These are phyloP conservation scores for Mycena metata DNA, from an alignment of 768 basidiomycete genomes.

Conservation along the genomic window DNA sequence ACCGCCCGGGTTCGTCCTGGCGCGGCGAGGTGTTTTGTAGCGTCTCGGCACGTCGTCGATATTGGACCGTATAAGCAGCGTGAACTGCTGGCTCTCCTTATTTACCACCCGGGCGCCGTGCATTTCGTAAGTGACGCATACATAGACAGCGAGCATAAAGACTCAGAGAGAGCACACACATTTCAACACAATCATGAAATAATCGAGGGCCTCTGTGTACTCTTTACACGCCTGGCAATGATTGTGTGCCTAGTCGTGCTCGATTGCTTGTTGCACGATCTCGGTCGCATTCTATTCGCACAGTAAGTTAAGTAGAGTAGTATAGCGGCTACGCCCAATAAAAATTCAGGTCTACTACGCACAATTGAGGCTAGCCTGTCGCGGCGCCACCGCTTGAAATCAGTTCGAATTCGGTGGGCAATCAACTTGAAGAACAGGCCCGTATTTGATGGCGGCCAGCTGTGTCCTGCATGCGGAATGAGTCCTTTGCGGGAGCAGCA, in stretches of 20 bases:
- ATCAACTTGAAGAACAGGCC: too few species aligned
- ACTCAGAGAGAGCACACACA: slow-evolving; percentile 55
- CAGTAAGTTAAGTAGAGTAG: too few species aligned
- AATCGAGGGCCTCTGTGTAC: slow-evolving; percentile 85
- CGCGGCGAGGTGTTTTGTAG: slow-evolving; percentile 74
- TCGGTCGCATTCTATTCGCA: slow-evolving; percentile 64
- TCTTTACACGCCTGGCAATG: slow-evolving; percentile 84
- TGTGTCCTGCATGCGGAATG: too few species aligned
- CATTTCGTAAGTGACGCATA: too few species aligned
- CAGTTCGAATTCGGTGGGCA: too few species aligned
- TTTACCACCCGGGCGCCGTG: slow-evolving; percentile 59
- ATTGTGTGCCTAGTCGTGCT: slow-evolving; percentile 80
- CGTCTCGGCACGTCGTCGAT: slow-evolving; percentile 83
- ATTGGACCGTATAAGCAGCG: slow-evolving; percentile 77
- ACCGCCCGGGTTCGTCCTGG: slow-evolving; percentile 48
- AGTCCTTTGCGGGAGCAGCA: too few species aligned
- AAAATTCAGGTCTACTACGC: background rate
- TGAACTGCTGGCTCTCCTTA: slow-evolving; percentile 87
- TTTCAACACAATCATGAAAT: slow-evolving; percentile 87
- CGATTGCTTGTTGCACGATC: slow-evolving; percentile 81
- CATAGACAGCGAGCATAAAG: too few species aligned
- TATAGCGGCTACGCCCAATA: background rate
- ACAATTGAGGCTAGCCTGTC: slow-evolving; percentile 17
- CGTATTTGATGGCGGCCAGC: too few species aligned
- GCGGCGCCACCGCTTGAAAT: too few species aligned